phyloP scores from a whole-genome alignment of 2,329 filamentous ascomycete genomes.

The Xylaria sp. region DNA sequence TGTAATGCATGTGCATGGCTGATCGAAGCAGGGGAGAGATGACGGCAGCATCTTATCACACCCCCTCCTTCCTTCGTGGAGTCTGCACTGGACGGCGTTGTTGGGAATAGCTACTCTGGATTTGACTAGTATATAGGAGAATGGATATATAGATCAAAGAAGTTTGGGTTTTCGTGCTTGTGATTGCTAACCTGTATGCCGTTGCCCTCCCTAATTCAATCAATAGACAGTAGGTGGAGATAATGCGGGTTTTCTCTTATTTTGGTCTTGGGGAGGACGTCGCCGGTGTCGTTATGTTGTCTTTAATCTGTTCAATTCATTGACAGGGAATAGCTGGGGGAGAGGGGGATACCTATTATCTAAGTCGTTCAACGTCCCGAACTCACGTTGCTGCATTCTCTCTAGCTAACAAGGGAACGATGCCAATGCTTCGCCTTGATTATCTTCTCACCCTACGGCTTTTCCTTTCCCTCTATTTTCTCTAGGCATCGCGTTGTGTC shows the following conservation, averaged over 20 bases:
- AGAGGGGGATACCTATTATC: no score
- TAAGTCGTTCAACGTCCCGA: no score
- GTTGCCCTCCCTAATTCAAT: not conserved
- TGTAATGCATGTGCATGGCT: conserved; percentile 16
- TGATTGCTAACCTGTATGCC: not conserved
- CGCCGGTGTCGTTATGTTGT: no score
- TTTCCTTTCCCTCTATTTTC: no score
- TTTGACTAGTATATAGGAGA: not conserved
- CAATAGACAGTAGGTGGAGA: not conserved
- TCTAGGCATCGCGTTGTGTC: no score
- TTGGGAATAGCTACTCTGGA: not conserved
- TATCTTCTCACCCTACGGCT: no score
- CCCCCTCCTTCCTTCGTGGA: not conserved
- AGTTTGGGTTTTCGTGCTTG: not conserved
- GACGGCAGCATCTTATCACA: conserved; percentile 7
- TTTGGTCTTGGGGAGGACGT: no score
- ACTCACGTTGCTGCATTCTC: no score
- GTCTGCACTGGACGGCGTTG: conserved; percentile 32
- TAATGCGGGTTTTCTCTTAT: not conserved
- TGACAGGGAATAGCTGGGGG: no score
- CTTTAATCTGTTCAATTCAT: no score
- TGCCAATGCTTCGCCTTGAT: no score
- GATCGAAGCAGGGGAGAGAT: not conserved
- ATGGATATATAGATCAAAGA: not conserved
- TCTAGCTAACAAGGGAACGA: no score